A percentile compares a stretch with the other conserved stretches of the same genome.
These are phyloP conservation scores for Lachancea waltii DNA, from an alignment of 805 yeast species.

Conservation along the genomic window DNA sequence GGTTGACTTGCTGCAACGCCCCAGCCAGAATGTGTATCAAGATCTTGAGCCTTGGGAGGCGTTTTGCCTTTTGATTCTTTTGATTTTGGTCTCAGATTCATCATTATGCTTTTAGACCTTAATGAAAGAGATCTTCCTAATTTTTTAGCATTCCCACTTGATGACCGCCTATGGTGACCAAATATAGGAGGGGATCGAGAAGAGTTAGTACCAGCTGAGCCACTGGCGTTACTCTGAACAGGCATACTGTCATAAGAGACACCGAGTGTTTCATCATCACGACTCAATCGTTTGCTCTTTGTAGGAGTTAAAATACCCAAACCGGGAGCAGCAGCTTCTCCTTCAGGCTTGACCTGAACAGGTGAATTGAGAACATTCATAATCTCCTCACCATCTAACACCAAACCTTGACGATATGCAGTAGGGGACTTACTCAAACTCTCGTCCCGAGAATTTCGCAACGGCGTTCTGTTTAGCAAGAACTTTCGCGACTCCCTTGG, in stretches of 20 bases:
- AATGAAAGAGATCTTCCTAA: conserved; percentile 32
- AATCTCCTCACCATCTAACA: conserved; percentile 10
- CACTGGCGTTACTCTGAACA: neutral
- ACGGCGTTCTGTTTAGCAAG: conserved; percentile 22
- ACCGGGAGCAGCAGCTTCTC: conserved; percentile 4
- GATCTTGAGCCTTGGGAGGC: conserved; percentile 7
- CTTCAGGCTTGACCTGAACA: conserved; percentile 1
- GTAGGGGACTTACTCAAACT: conserved; percentile 16
- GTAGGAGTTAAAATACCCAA: conserved; percentile 5
- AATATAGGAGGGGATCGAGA: conserved; percentile 6
- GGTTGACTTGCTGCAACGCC: conserved; percentile 20
- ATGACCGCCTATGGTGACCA: conserved; percentile 11
- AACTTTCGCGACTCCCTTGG: conserved; percentile 3
- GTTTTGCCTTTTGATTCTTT: conserved; percentile 3
- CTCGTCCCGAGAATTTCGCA: conserved; percentile 17
- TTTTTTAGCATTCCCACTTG: conserved; percentile 14
- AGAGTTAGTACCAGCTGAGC: neutral
- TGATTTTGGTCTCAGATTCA: conserved; percentile 20
- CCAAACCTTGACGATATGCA: conserved; percentile 15
- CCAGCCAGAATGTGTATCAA: conserved; percentile 33
- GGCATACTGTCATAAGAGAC: conserved; percentile 3
- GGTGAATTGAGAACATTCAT: conserved; percentile 9
- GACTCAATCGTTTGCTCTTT: neutral
- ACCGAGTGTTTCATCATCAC: conserved; percentile 4
- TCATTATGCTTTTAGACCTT: conserved; percentile 27